These are phyloP conservation scores for Eutrema japonicum DNA, from an alignment of 345 rosid species.

Conservation along the genomic window DNA sequence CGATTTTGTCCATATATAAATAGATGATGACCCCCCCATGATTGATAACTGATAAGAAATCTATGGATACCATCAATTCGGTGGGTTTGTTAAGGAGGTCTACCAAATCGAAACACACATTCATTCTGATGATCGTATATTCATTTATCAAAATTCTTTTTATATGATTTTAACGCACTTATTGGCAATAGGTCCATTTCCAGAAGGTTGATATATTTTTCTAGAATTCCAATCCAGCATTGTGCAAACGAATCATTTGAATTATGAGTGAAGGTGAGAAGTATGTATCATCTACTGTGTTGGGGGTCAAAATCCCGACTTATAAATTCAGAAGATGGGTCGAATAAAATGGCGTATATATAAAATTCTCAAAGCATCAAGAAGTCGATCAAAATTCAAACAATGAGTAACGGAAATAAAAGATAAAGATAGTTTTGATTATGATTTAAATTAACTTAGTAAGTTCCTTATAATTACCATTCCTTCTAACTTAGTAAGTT, in stretches of 20 bases:
- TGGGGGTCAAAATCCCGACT: too few relatives aligned
- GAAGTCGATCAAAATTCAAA: too few relatives aligned
- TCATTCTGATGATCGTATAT: constrained; percentile 26
- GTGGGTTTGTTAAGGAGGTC: constrained; percentile 31
- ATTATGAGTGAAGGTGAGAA: background rate
- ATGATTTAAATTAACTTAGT: too few relatives aligned
- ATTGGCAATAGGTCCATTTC: constrained; percentile 12
- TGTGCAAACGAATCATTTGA: background rate
- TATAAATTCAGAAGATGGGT: too few relatives aligned
- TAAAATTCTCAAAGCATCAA: too few relatives aligned
- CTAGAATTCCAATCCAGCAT: background rate
- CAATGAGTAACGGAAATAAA: too few relatives aligned
- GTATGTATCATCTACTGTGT: too few relatives aligned
- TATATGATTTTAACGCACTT: background rate
- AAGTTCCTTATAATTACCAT: background rate
- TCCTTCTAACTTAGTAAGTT: too few relatives aligned
- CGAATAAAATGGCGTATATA: too few relatives aligned
- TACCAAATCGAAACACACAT: constrained; percentile 26
- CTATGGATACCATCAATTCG: constrained; percentile 34
- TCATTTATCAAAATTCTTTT: constrained; percentile 14
- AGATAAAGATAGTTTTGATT: too few relatives aligned
- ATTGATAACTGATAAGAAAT: constrained; percentile 41
- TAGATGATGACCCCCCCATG: constrained; percentile 29
- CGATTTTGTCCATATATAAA: constrained; percentile 29
- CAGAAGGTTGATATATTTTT: background rate